Evolutionary conservation across 352 stramenopile genomes (phyloP), one percentile per base, ranked within the genome.

Genomic region (Globisporangium takayamanum): DNA sequence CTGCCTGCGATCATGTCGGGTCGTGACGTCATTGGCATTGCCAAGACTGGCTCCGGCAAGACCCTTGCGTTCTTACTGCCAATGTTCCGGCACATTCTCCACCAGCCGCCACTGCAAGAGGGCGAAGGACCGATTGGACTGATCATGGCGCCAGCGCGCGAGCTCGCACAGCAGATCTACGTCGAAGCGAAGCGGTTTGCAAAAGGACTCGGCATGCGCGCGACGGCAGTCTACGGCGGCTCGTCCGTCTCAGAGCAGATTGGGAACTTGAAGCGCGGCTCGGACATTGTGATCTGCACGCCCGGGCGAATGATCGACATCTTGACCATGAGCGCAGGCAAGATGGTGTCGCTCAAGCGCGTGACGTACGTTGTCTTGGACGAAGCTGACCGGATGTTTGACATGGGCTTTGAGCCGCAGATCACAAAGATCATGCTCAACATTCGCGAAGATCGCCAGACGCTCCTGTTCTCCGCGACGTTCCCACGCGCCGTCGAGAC

Each of bases 391-490:
- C 89, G 97, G 20, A 99, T 99, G 94, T 99, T 99, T 68, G 98
- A 99, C 72, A 99, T 99, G 97, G 98, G 97, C 12, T 99, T 99
- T 72, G 97, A 99, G 62, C 97, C 97, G 14, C 98, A 99, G 72
- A 98, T 99, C 62, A 94, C 85, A 15, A 98, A 97, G 65, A 98
- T 98, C 55, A 87, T 97, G 70, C 73, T 90, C 66, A 97, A 98
- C 47, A 89, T 97, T 61, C 89, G 94, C 0, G 78, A 86, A 26
- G 89, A 97, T 62, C 82, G 90, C 2, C 92, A 98, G 60, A 97
- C 89, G 6, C 62, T 99, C 15, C 80, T 99, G 20, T 99, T 99
- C 65, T 99, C 94, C 8, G 98, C 98, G 4, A 99, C 98, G 2
- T 99, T 99, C 72, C 96, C 95, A 25, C 91, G 93, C 39, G 67